Evolutionary conservation across 225 moss, liverwort and hornwort species (phyloP), one percentile per base, ranked within the genome.

Genomic region (Rhytidiadelphus loreus): DNA sequence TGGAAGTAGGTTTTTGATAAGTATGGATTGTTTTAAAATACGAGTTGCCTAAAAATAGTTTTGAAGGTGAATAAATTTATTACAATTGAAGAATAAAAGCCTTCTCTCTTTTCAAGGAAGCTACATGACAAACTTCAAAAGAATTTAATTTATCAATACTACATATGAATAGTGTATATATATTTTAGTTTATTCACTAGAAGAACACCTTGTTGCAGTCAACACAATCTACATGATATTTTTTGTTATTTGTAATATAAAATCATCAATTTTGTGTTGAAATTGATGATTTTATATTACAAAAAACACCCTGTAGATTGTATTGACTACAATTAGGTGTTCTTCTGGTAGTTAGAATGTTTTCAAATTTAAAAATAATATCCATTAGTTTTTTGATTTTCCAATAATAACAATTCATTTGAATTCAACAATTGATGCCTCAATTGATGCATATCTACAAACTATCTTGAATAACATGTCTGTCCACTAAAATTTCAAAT

Each of bases 401-500:
- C 4, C 3, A 70, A 25, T 41, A 41, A 13, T 14, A 70, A 4
- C 25, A 41, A 41, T 41, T 25, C 7, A 70, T 24, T 70, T 70
- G 2, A 41, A 70, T 70, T 24, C 8, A 14, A 25, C 13, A 24
- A 41, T 25, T 5, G 6, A 69, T 70, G 9, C 9, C 39, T 68
- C 13, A 24, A 41, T 25, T 5, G 6, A 69, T 70, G 9, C 9
- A 68, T 68, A n/a, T 39, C 2, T 39, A 41, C 8, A 70, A 41
- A 70, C 4, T 41, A n/a, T 3, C 8, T 41, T 41, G 14, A 25
- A 41, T 3, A 41, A 24, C 2, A 26, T 41, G 3, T 41, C 41
- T 0, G 0, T 14, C 8, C 0, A 14, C 3, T 25, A 1, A 25
- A 70, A 14, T 70, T 41, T 25, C 4, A 70, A 68, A 25, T 8